phyloP scores from a whole-genome alignment of 345 rosid genomes.

The Erodium maritimum region DNA sequence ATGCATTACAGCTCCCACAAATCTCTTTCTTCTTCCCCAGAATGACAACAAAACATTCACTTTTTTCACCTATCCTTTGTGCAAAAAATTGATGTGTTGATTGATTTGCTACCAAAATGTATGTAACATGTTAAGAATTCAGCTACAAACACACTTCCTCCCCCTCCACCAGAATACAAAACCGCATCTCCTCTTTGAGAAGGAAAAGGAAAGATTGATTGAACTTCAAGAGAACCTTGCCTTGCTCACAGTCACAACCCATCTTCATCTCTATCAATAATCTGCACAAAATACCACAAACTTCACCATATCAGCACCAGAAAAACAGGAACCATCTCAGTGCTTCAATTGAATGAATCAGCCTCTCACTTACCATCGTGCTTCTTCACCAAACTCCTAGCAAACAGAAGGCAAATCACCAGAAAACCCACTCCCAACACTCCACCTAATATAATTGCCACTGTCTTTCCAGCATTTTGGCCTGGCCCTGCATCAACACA shows the following conservation, averaged over 20 bases:
- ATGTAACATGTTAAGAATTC: not conserved
- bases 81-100: too few species aligned
- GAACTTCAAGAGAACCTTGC: not conserved
- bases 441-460: conserved; percentile 96
- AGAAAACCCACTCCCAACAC: conserved; percentile 84
- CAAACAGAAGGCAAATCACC: conserved; percentile 72
- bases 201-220: too few species aligned
- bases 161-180: too few species aligned
- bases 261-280: not conserved
- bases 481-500: conserved; percentile 32
- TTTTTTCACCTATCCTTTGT: too few species aligned
- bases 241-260: not conserved
- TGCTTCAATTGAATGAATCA: not conserved
- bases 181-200: not conserved
- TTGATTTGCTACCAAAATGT: not conserved
- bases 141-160: not conserved
- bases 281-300: not conserved
- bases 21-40: too few species aligned
- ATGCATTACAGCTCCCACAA: too few species aligned
- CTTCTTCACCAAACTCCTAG: conserved; percentile 65
- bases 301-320: not conserved
- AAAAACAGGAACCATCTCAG: not conserved
- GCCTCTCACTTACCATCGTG: conserved; percentile 44
- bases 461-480: conserved; percentile 73
- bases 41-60: too few species aligned